phyloP scores from a whole-genome alignment of 129 eudicot genomes.

The Sambucus nigra region DNA sequence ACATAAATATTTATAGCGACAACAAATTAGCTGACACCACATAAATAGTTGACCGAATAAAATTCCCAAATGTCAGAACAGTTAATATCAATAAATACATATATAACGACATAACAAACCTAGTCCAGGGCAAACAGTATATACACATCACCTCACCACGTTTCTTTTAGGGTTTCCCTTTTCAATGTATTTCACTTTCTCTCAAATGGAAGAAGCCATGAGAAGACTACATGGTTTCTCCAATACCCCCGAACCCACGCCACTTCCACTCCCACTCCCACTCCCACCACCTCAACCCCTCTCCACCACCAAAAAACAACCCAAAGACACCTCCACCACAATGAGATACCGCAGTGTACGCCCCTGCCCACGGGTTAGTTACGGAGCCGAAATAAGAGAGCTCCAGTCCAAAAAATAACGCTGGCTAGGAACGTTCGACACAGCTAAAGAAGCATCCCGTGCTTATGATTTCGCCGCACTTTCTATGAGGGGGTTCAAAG shows the following conservation, averaged over 20 bases:
- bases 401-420: constrained; percentile 82
- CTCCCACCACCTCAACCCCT: constrained; percentile 9
- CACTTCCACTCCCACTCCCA: too few relatives aligned
- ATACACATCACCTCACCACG: constrained; percentile 5
- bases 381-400: constrained; percentile 93
- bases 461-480: constrained; percentile 95
- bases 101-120: too few relatives aligned
- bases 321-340: constrained; percentile 22
- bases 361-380: constrained; percentile 95
- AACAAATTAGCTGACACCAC: too few relatives aligned
- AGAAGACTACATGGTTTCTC: neutral
- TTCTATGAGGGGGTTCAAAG: constrained; percentile 84
- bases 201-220: constrained; percentile 5
- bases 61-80: too few relatives aligned
- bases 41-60: too few relatives aligned
- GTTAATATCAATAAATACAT: too few relatives aligned
- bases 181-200: too few relatives aligned
- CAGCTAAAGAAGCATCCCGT: constrained; percentile 94
- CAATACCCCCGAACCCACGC: constrained; percentile 13
- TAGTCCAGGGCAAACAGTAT: constrained; percentile 3
- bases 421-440: constrained; percentile 97
- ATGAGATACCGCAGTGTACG: constrained; percentile 85
- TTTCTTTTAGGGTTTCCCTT: too few relatives aligned
- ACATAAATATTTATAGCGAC: too few relatives aligned
- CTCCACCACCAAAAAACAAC: constrained; percentile 36